Evolutionary conservation across 495 filamentous ascomycete genomes (phyloP), one percentile per base, ranked within the genome.

Genomic region (Tuber melanosporum): DNA sequence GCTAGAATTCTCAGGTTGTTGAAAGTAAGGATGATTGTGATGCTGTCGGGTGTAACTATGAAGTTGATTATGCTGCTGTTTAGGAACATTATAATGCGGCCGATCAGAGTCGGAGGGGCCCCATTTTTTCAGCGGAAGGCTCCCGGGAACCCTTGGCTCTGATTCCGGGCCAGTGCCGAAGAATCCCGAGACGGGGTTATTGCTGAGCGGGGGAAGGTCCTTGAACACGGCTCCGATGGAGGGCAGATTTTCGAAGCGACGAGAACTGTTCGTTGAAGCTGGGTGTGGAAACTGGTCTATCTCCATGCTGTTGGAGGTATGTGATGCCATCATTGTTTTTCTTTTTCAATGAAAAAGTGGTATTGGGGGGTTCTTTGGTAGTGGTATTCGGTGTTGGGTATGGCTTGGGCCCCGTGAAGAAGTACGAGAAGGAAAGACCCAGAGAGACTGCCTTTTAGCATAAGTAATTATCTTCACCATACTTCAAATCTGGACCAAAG

Each of bases 41-140:
- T 66, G 52, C 9, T 62, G 57, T 17, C 57, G n/a, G 57, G 4
- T 66, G 57, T 66, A 66, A 32, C 57, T 14, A 32, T 66, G 57
- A 0, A 66, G 57, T 32, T 66, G 57, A 12, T 2, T 32, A 32
- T 66, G 57, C 3, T 66, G 57, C 12, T 66, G 57, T 66, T 66
- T 66, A 66, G 57, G 57, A 32, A 32, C n/a, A 32, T n/a, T 32
- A n/a, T 66, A 66, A 66, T 32, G 57, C n/a, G n/a, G 57, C 57
- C 57, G 57, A 66, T 66, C 57, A 66, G 57, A 66, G 57, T 66
- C 57, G 57, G 57, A 66, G 32, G n/a, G 57, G 57, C 57, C 57
- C 57, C 57, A 66, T 66, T 32, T 66, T 66, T 66, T 66, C 26
- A n/a, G 57, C 57, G 57, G 10, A 66, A 66, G 57, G 57, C 57